Evolutionary conservation across 805 yeast genomes (phyloP).

Genomic region (Yamadazyma kitorensis): DNA sequence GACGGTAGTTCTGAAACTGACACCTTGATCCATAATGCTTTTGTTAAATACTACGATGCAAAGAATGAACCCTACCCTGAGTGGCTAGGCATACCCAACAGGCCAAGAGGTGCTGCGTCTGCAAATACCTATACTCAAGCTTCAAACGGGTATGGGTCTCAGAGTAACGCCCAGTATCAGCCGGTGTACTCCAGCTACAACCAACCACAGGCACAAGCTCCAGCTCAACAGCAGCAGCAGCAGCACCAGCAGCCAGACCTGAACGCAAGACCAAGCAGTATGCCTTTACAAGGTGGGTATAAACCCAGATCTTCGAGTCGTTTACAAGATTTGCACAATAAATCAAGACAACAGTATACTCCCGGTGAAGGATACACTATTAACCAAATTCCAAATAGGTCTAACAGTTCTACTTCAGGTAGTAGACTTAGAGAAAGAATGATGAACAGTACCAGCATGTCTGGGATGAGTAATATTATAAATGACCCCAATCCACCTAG

Average conservation of each 20-base stretch:
- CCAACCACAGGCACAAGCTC: slow-evolving; percentile 10
- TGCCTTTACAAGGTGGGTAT: slow-evolving; percentile 15
- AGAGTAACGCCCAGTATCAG: slow-evolving; percentile 16
- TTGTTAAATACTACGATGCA: slow-evolving; percentile 35
- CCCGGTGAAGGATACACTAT: slow-evolving; percentile 31
- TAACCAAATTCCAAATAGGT: slow-evolving; percentile 19
- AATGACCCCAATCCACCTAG: background rate
- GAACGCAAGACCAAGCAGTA: slow-evolving; percentile 1
- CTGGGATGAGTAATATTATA: slow-evolving; percentile 12
- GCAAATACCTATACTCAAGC: slow-evolving; percentile 1
- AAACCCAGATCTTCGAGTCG: slow-evolving; percentile 33
- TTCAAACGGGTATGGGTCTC: background rate
- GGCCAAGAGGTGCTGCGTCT: background rate
- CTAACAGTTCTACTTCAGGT: slow-evolving; percentile 26
- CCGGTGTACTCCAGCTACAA: slow-evolving; percentile 25
- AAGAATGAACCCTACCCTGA: slow-evolving; percentile 37
- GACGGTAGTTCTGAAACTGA: slow-evolving; percentile 39
- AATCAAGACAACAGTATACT: slow-evolving; percentile 35
- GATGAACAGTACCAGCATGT: slow-evolving; percentile 18
- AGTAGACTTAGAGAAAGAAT: slow-evolving; percentile 28
- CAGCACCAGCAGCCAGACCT: slow-evolving; percentile 1
- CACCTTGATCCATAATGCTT: slow-evolving; percentile 43
- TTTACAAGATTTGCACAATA: slow-evolving; percentile 39
- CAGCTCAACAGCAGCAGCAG: slow-evolving; percentile 6
- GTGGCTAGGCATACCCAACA: slow-evolving; percentile 35